Evolutionary conservation across 108 stramenopile genomes (phyloP).

Genomic region (Cyclotella kingstonii): DNA sequence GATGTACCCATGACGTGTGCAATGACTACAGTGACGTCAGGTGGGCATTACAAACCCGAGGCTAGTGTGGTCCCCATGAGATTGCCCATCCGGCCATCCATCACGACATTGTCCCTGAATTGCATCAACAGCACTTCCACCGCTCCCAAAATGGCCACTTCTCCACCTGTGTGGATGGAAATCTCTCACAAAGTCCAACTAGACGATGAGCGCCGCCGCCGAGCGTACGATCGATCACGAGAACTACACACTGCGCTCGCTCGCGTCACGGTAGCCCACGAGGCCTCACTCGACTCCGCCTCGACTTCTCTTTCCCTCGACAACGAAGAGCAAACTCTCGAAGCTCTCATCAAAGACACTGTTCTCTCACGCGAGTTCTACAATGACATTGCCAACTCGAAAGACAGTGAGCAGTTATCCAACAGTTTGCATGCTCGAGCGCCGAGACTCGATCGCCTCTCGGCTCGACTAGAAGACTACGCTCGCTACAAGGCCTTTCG

Average conservation of each 20-base stretch:
- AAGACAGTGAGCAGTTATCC: not conserved
- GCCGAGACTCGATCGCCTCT: constrained; percentile 52
- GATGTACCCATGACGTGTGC: no score
- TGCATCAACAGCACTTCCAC: not conserved
- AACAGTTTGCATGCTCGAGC: constrained; percentile 25
- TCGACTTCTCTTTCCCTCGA: not conserved
- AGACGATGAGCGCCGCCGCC: constrained; percentile 41
- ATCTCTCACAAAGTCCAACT: not conserved
- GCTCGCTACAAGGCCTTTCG: constrained; percentile 56
- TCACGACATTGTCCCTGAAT: no score
- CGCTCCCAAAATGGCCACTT: no score
- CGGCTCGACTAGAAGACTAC: constrained; percentile 59
- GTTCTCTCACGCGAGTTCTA: constrained; percentile 7
- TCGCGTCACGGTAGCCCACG: constrained; percentile 36
- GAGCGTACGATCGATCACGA: constrained; percentile 48
- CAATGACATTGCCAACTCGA: constrained; percentile 27
- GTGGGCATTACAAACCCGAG: no score
- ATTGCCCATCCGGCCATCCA: no score
- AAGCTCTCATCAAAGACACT: constrained; percentile 20
- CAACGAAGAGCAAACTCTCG: constrained; percentile 20
- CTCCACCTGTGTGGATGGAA: not conserved
- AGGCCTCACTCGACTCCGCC: not conserved
- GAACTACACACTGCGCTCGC: constrained; percentile 53
- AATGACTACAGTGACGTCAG: no score
- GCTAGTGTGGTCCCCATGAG: no score